Percentiles rank a stretch among this genome's conserved stretches.
phyloP scores from a whole-genome alignment of 2,329 filamentous ascomycete genomes.

The Claviceps capensis region DNA sequence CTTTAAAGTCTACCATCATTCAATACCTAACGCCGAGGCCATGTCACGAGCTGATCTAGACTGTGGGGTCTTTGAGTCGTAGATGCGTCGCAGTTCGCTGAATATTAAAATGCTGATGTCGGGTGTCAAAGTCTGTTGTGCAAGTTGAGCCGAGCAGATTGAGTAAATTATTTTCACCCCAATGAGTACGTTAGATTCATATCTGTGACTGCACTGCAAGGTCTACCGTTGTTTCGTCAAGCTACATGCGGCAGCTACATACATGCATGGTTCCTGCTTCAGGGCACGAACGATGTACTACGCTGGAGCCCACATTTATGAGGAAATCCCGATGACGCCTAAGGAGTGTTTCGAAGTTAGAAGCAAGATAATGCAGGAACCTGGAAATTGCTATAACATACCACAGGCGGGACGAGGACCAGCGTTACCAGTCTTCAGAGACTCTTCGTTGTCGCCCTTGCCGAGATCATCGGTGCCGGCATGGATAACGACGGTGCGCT shows the following conservation, averaged over 20 bases:
- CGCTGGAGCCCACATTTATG: conserved; percentile 32
- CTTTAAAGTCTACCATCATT: no score
- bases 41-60: not conserved
- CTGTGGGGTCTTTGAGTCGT: not conserved
- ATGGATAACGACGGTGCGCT: conserved; percentile 94
- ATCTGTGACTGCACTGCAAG: not conserved
- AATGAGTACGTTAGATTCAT: no score
- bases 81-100: not conserved
- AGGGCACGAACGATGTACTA: not conserved
- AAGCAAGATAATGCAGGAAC: not conserved
- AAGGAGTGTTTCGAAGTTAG: conserved; percentile 7
- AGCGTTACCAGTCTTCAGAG: conserved; percentile 96
- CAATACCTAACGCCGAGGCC: not conserved
- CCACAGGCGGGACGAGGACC: conserved; percentile 89
- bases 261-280: not conserved
- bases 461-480: conserved; percentile 93
- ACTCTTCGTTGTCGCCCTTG: conserved; percentile 83
- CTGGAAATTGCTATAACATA: conserved; percentile 28
- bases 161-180: no score
- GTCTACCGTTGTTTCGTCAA: not conserved
- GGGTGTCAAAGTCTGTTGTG: no score
- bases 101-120: not conserved
- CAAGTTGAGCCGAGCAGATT: not conserved
- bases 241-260: not conserved
- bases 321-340: conserved; percentile 83